Percentiles rank a stretch among this genome's conserved stretches.
Conservation (phyloP, 2,329 filamentous ascomycete species). For the Aureobasidium sp. region DNA sequence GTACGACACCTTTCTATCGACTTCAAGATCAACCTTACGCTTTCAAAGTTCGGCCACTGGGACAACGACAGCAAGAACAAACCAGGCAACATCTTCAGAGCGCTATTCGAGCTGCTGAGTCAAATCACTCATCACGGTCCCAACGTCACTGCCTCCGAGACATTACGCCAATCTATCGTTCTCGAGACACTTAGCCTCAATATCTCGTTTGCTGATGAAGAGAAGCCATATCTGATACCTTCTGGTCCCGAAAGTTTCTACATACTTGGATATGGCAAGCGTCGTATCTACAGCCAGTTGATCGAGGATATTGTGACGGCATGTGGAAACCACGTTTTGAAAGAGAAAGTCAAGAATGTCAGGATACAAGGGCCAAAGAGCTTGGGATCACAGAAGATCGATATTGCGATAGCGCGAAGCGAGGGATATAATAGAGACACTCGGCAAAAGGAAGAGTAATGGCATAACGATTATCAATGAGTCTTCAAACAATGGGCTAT, state of each 20-base stretch:
- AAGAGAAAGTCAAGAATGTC: neutral
- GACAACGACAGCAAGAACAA: neutral
- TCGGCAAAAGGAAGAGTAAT: no score
- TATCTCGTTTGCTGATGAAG: neutral
- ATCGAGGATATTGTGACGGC: neutral
- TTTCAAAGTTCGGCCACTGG: neutral
- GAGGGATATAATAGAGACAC: neutral
- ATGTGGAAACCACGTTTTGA: neutral
- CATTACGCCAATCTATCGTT: neutral
- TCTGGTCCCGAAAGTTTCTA: slow-evolving; percentile 1
- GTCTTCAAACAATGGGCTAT: no score
- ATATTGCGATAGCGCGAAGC: neutral
- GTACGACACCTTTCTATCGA: neutral
- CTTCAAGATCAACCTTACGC: neutral
- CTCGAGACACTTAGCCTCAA: neutral
- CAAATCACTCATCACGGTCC: neutral
- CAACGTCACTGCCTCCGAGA: neutral
- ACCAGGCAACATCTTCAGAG: neutral
- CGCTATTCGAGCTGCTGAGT: neutral
- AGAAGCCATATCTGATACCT: neutral
- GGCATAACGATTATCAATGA: no score
- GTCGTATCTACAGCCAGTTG: neutral
- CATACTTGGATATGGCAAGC: slow-evolving; percentile 4
- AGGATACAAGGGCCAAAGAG: slow-evolving; percentile 1
- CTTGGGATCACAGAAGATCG: neutral